Conservation (phyloP, 768 basidiomycete species). For the Lactarius sanguifluus region DNA sequence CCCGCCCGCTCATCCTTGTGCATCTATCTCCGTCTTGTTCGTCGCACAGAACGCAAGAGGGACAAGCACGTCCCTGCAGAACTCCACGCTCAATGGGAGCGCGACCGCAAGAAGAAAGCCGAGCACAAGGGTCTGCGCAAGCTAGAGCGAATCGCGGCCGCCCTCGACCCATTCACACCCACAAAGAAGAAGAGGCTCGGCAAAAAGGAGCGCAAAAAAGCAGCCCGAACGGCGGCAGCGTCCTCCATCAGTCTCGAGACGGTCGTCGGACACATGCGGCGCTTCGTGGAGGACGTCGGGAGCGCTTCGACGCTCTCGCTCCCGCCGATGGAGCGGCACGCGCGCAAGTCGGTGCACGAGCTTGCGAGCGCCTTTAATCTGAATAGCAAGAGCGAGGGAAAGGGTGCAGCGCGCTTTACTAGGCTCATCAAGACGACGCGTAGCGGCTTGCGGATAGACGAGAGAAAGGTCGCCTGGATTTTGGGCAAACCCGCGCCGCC, state of each 20-base stretch:
- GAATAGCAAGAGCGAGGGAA: constrained; percentile 75
- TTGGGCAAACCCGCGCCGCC: constrained; percentile 34
- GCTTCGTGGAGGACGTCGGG: constrained; percentile 61
- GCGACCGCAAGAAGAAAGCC: constrained; percentile 83
- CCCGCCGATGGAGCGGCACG: constrained; percentile 75
- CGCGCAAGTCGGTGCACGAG: constrained; percentile 73
- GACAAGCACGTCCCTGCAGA: constrained; percentile 49
- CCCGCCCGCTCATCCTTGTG: not conserved
- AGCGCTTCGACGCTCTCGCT: constrained; percentile 57
- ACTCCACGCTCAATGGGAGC: constrained; percentile 70
- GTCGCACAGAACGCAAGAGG: constrained; percentile 47
- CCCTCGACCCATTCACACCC: constrained; percentile 60
- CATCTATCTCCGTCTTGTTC: not conserved
- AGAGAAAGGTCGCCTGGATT: constrained; percentile 56
- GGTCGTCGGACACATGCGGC: constrained; percentile 60
- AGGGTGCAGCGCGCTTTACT: constrained; percentile 69
- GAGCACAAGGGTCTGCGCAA: constrained; percentile 64
- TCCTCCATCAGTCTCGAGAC: constrained; percentile 43
- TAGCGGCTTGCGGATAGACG: constrained; percentile 55
- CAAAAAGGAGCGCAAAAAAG: constrained; percentile 70
- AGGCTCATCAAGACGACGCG: constrained; percentile 67
- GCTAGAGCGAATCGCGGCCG: constrained; percentile 51
- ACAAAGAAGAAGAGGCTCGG: constrained; percentile 62
- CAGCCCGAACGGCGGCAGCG: constrained; percentile 41
- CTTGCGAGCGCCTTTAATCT: constrained; percentile 77